Base-by-base conservation (phyloP, 495 filamentous ascomycete species). In the Neurospora sp. region DNA sequence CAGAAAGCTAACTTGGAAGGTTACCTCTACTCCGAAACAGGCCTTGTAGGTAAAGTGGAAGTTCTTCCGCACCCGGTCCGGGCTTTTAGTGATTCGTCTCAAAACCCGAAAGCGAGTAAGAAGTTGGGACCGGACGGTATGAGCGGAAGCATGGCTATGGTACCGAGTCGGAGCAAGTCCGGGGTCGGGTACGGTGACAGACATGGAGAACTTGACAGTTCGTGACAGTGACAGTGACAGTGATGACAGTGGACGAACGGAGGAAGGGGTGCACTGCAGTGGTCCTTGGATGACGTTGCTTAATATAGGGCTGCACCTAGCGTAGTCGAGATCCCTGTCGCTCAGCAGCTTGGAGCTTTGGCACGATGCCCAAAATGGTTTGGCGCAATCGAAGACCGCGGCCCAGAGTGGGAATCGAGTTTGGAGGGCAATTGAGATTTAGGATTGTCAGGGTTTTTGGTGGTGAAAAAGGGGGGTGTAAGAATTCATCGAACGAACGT, bases 271-370 rank as follows among this genome's bases (percentile, higher is more conserved):
- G 40, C 40, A 41, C 14, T 41, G 42, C 8, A 45, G 70, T 73
- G 65, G 53, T 35, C 27, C 53, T 61, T 61, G 12, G 53, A 80
- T 79, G 78, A 77, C 75, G 78, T 81, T 80, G 73, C 78, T 78
- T 78, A 78, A 76, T 77, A 77, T 78, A 81, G 78, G 78, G 79
- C 79, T 80, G 77, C 74, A 70, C 44, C 69, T 71, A 59, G 69
- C 68, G 68, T 31, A 73, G 59, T 45, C 40, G 61, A 69, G 72
- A 73, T 45, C 76, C 72, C 74, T 75, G 71, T 76, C 68, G 71
- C 38, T 72, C 45, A 74, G 44, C 71, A 70, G 72, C 73, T 74
- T 76, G 73, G 78, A 78, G 75, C 72, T 71, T 38, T n/a, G 42
- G 44, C 18, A 37, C 16, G 69, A 72, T 61, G 12, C 78, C 77